Conservation (phyloP, 2,329 filamentous ascomycete species). For the Aspergillus vadensis region DNA sequence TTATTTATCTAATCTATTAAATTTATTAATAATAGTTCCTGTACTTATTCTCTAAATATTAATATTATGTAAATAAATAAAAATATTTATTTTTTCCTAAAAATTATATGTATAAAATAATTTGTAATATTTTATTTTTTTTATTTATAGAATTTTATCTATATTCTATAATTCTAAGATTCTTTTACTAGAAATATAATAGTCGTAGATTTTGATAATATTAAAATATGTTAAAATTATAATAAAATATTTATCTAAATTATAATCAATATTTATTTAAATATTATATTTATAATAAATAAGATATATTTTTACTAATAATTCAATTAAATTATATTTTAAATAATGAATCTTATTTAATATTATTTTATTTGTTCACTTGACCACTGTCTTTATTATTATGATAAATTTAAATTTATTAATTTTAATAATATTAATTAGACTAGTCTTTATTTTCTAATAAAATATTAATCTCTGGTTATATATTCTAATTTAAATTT, state of each 20-base stretch:
- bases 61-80: neutral
- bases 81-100: neutral
- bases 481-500: too few species aligned
- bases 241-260: neutral
- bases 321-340: neutral
- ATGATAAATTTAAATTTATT: neutral
- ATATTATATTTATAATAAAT: neutral
- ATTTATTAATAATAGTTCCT: neutral
- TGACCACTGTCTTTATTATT: neutral
- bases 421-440: neutral
- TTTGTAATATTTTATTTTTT: neutral
- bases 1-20: neutral
- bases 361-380: neutral
- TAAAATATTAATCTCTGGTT: too few species aligned
- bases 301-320: neutral
- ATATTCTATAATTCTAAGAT: too few species aligned
- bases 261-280: neutral
- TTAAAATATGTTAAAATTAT: neutral
- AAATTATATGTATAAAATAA: neutral
- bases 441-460: too few species aligned
- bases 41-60: neutral
- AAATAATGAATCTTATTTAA: neutral
- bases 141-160: too few species aligned
- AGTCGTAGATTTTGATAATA: too few species aligned
- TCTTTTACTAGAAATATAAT: too few species aligned